Base-by-base conservation (phyloP, 2,329 filamentous ascomycete species). In the Hypocreales sp. region DNA sequence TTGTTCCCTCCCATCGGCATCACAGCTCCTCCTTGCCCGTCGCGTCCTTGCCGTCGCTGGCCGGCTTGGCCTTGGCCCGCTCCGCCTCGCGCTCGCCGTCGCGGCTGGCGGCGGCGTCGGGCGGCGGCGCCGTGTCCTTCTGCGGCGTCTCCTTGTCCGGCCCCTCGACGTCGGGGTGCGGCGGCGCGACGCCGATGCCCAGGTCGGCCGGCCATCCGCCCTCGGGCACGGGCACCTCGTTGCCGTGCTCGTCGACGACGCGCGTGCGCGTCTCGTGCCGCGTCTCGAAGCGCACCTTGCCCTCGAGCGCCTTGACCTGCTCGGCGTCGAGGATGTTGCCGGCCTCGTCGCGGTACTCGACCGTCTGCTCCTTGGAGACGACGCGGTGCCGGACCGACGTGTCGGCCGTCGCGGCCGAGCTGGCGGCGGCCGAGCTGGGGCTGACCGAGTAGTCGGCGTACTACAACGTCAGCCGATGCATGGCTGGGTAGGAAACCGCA, bases 261-360 rank as follows among this genome's bases (percentile, higher is more conserved):
- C 82, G 76, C 7, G 84, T 94, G 37, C 80, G 71, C n/a, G 87
- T 94, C 62, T 95, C 87, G 49, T 94, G 94, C 39, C 78, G 79
- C 9, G 90, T 95, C 58, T 92, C 76, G 58, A 98, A 94, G 44
- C 83, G 82, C 33, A 95, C 86, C 55, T 93, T 92, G 44, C 87
- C 90, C 51, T 87, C 71, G 18, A 98, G 70, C 13, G 69, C 71
- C 44, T 79, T 72, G 32, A 98, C 84, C 48, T 93, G 72, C 45
- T 84, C 79, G 29, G 79, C 72, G 45, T 87, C 62, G 18, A 98
- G 68, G 18, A 95, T 51, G 46, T 94, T 94, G 38, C 90, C 90
- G 41, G 92, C 66, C 86, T 37, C 33, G 26, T 39, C 37, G 17
- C 90, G 79, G 57, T 93, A 98, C 56, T 95, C 90, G 25, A 95